Base-by-base conservation (phyloP, 2,329 filamentous ascomycete species). In the Escovopsis sp. region DNA sequence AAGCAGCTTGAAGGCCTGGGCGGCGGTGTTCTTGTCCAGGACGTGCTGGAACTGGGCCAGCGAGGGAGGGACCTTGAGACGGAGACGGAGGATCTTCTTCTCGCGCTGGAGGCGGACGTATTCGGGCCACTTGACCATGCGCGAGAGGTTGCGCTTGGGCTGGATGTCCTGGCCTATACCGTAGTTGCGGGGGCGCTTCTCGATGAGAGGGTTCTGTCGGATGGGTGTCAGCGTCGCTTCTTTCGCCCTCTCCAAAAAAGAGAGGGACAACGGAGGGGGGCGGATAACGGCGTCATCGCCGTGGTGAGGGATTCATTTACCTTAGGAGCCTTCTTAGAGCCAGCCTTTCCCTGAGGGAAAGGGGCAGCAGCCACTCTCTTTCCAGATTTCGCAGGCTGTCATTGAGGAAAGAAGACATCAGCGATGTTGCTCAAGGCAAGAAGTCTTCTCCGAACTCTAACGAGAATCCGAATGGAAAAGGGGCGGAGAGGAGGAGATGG, bases 351-450 rank as follows among this genome's bases (percentile, higher is more conserved):
- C 72, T 87, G 79, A 61, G 86, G 83, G 78, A 93, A 94, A 64
- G 90, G 90, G 70, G 90, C 86, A 63, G 90, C 72, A 57, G 90
- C 90, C 68, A 84, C 79, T 76, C 94, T 96, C 83, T 94, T 96
- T 74, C 86, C 86, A 59, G 72, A 62, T 73, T 96, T 98, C 63
- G 88, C 83, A 81, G 90, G 85, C 90, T 96, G 72, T 96, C 87
- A 96, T 96, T 90, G 88, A 96, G 88, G 85, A 92, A 87, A 90
- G 82, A 93, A 85, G 79, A 84, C 70, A 85, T 93, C 82, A 94
- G 86, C 80, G 66, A 73, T 70, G 76, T 74, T 25, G 78, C 73
- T 79, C 79, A 70, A 72, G 77, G 76, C 66, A 65, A 67, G 66
- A 68, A 70, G 71, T 82, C 79, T 85, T 82, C 77, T 79, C 76